Evolutionary conservation across 805 yeast species (phyloP), one percentile per base, ranked within the genome.

Genomic region (Zygosaccharomyces gambellarensis): DNA sequence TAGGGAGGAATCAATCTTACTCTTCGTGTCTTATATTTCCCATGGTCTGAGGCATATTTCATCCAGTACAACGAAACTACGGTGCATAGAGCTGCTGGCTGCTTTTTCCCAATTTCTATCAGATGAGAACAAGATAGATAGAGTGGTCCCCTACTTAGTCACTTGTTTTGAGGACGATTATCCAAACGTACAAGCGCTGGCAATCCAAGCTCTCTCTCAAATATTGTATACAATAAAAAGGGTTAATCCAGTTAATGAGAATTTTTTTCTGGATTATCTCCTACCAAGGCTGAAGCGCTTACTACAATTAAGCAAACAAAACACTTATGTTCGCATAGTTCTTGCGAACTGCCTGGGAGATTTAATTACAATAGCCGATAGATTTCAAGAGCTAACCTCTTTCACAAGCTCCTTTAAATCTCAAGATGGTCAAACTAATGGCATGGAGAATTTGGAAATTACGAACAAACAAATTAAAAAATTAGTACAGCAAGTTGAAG

Each of bases 61-160:
- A 4, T 52, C 59, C 7, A 50, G 56, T 5, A 45, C 45, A 1
- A 53, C 56, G 4, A 58, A 61, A 42, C 39, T 56, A 10, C 79
- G 80, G 58, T 92, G 90, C 0, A 76, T 95, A 53, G 94, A 89
- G 59, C 67, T 90, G 53, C 76, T 94, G 0, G 64, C 87, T 7
- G 86, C 88, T 0, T 73, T 92, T 17, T 80, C 92, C 1, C 96
- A 87, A 59, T 78, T 80, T 49, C 72, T 89, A 1, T 78, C 80
- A 22, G 98, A 94, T 62, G 95, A 87, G 49, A 83, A 82, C 12
- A 92, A 90, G 62, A 71, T 94, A 36, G 97, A 94, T 64, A 69
- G 97, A 40, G 81, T 89, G 29, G 65, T 94, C 22, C 98, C 99
- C 0, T 88, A 85, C 61, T 64, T 94, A 22, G 77, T 87, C 21